Evolutionary conservation across 441 rosid genomes (phyloP).

Genomic region (Croton laevigatus): DNA sequence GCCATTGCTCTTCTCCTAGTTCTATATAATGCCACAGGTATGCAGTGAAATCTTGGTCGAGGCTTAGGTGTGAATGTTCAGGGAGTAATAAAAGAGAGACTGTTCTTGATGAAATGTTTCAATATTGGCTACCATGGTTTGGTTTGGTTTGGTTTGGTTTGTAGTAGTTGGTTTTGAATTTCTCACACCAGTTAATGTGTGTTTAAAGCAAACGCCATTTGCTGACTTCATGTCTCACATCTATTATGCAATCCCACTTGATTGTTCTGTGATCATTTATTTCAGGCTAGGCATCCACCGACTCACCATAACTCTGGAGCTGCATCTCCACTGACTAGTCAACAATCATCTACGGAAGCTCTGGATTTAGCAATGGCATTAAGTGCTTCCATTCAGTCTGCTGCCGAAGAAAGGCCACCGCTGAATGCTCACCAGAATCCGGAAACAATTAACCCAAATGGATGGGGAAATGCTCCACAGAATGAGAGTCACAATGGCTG

Average conservation of each 20-base stretch:
- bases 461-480: conserved; percentile 29
- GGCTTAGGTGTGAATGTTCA: not conserved
- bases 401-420: conserved; percentile 18
- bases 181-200: not conserved
- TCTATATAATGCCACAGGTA: too few relatives aligned
- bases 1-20: too few relatives aligned
- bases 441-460: conserved; percentile 28
- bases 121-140: not conserved
- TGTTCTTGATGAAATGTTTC: not conserved
- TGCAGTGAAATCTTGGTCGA: not conserved
- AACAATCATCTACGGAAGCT: conserved; percentile 30
- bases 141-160: conserved; percentile 12
- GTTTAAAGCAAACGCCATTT: conserved; percentile 5
- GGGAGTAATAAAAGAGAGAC: not conserved
- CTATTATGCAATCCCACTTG: not conserved
- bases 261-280: conserved; percentile 10
- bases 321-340: conserved; percentile 20
- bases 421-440: conserved; percentile 21
- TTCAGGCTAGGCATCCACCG: conserved; percentile 34
- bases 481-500: conserved; percentile 28
- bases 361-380: conserved; percentile 25
- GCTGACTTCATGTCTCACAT: conserved; percentile 3
- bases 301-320: conserved; percentile 20
- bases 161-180: not conserved
- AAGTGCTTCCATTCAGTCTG: conserved; percentile 26